These are phyloP conservation scores for Pittosporum tobira DNA, from an alignment of 129 eudicot genomes.

Conservation along the genomic window DNA sequence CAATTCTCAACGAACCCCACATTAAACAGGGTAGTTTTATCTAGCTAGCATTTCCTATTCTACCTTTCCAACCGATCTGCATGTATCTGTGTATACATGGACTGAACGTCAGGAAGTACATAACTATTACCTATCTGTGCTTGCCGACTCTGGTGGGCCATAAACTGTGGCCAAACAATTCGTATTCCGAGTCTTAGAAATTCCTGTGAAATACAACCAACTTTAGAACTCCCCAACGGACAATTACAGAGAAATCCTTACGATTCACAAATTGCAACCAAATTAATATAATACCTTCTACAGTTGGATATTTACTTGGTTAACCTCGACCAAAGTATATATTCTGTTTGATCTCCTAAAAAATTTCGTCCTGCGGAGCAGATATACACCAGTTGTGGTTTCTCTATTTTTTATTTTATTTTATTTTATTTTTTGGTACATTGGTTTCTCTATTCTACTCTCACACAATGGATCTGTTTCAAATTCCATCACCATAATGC, in stretches of 20 bases:
- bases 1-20: not conserved
- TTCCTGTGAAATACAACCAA: constrained; percentile 30
- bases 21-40: too few species aligned
- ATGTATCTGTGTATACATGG: not conserved
- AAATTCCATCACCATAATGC: not conserved
- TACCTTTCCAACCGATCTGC: not conserved
- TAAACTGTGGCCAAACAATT: constrained; percentile 49
- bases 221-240: not conserved
- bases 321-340: constrained; percentile 73
- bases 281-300: constrained; percentile 65
- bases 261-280: not conserved
- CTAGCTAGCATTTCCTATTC: not conserved
- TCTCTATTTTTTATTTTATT: too few species aligned
- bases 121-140: constrained; percentile 50
- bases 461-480: constrained; percentile 46
- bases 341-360: constrained; percentile 62
- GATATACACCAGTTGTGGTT: constrained; percentile 66
- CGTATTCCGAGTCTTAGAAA: constrained; percentile 54
- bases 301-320: constrained; percentile 62
- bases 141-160: constrained; percentile 65
- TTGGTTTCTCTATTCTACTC: constrained; percentile 57
- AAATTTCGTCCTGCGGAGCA: constrained; percentile 79
- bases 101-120: not conserved
- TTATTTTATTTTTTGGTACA: too few species aligned
- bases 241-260: not conserved